Base-by-base conservation (phyloP, 1,139 yeast genomes). In the Hemisphaericaspora xylanilytica region DNA sequence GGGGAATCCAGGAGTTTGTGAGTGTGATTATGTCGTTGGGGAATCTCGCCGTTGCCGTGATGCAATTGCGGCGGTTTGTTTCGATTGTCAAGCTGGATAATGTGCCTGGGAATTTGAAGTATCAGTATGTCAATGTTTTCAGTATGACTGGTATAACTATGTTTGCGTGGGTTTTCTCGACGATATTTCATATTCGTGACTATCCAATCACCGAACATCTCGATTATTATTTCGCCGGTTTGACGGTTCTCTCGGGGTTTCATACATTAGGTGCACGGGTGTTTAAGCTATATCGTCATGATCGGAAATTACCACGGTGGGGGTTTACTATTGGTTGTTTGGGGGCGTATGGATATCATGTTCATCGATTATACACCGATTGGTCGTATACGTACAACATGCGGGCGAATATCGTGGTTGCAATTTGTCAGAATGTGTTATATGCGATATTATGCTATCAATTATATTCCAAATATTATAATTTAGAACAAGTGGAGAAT, bases 371-470 rank as follows among this genome's bases (percentile, higher is more conserved):
- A 34, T 72, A 82, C 28, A 59, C 77, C 11, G 84, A 82, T 51
- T 92, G 97, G 90, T 85, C 89, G 46, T 92, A 92, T 61, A 81
- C 95, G 1, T 92, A 92, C 61, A 92, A 92, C 64, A 92, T 92
- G 97, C 75, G 79, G 51, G 96, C 95, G 22, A 92, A 94, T 53
- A 81, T 92, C 2, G 60, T 75, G 1, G 75, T 88, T 38, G 98
- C 97, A 0, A 44, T 88, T 3, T 47, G 82, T 4, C 97, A 90
- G 52, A 86, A 89, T 58, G 48, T 75, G n/a, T 49, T 60, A 32
- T 59, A 67, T 53, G 57, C 48, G 26, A 41, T 55, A 21, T 49
- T 63, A 27, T 66, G 73, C 39, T 70, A 58, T 46, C 44, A 55
- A 7, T 48, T 70, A 25, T 70, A 70, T 51, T 50, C 55, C 26